Percentiles rank a stretch among this genome's conserved stretches.
Conservation (phyloP, 2,329 filamentous ascomycete genomes). For the Piedraia hortae region DNA sequence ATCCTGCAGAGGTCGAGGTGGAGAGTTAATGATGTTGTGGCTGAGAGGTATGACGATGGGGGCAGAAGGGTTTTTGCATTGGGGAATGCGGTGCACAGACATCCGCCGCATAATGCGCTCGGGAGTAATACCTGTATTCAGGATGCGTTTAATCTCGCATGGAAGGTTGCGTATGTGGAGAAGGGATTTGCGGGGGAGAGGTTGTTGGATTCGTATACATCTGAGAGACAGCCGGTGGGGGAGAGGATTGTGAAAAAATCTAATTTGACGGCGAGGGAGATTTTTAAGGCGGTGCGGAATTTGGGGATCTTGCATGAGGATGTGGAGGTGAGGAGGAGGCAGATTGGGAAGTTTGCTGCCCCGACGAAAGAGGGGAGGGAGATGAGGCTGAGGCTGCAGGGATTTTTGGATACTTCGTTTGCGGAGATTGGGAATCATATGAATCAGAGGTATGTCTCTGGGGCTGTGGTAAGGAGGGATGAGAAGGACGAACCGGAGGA, state of each 20-base stretch:
- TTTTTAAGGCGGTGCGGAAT: too few species aligned
- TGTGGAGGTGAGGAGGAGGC: too few species aligned
- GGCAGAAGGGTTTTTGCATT: too few species aligned
- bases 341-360: too few species aligned
- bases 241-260: too few species aligned
- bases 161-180: constrained; percentile 12
- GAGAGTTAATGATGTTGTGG: constrained; percentile 32
- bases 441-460: constrained; percentile 23
- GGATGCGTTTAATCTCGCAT: constrained; percentile 15
- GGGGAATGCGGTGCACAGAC: constrained; percentile 31
- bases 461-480: constrained; percentile 8
- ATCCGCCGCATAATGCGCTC: constrained; percentile 28
- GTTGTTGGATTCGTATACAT: constrained; percentile 9
- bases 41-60: constrained; percentile 23
- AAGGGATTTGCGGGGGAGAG: constrained; percentile 6
- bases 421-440: too few species aligned
- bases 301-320: too few species aligned
- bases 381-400: too few species aligned
- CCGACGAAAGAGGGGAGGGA: too few species aligned
- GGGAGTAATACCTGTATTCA: constrained; percentile 27
- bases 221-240: constrained; percentile 15
- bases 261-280: too few species aligned
- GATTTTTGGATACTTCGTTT: too few species aligned
- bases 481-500: constrained; percentile 2
- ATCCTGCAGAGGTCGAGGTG: constrained; percentile 27